phyloP scores from a whole-genome alignment of 2,329 filamentous ascomycete species.

The Myotisia sp. region DNA sequence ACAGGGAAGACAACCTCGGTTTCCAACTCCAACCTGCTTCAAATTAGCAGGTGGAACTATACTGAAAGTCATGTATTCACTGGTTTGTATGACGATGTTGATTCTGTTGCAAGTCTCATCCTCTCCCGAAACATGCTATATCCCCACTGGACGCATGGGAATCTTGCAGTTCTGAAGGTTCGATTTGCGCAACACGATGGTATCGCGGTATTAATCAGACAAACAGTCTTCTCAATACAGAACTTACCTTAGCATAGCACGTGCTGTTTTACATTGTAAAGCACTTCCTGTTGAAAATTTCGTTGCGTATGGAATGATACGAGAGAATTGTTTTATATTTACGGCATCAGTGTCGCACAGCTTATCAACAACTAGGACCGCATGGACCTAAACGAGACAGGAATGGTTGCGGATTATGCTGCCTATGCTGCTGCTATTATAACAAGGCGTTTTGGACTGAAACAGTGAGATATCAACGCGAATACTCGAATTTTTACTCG shows the following conservation, averaged over 20 bases:
- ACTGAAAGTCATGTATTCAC: too few species aligned
- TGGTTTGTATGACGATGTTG: too few species aligned
- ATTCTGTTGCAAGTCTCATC: too few species aligned
- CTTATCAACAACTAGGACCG: not conserved
- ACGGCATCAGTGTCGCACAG: not conserved
- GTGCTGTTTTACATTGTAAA: not conserved
- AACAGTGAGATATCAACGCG: slow-evolving; percentile 4
- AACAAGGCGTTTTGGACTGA: not conserved
- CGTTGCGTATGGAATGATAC: not conserved
- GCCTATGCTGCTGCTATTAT: not conserved
- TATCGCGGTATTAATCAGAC: not conserved
- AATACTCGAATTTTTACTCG: slow-evolving; percentile 6
- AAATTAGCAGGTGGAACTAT: too few species aligned
- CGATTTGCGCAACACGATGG: not conserved
- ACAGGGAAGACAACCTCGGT: too few species aligned
- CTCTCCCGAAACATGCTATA: not conserved
- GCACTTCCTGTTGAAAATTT: not conserved
- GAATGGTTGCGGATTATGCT: not conserved
- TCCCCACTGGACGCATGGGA: slow-evolving; percentile 1
- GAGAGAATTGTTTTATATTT: not conserved
- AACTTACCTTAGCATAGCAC: not conserved
- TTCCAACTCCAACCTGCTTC: too few species aligned
- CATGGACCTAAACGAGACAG: not conserved
- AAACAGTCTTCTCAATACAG: not conserved
- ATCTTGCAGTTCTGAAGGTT: not conserved